Evolutionary conservation across 805 yeast genomes (phyloP).

Genomic region (Candida oleophila): DNA sequence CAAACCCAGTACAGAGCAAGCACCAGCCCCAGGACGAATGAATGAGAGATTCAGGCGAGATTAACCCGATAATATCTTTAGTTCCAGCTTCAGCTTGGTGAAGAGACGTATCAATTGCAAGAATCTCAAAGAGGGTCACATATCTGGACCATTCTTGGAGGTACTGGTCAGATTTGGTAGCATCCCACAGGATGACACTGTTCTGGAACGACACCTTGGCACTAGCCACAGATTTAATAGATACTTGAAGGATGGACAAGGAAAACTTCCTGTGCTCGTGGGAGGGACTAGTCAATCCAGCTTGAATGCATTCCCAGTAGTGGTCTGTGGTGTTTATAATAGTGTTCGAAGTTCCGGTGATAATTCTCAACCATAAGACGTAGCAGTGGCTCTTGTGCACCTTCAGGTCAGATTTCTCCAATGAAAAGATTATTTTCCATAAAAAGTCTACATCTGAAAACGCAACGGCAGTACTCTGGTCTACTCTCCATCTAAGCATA

Average conservation of each 20-base stretch:
- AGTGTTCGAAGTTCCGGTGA: conserved; percentile 21
- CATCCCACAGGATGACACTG: conserved; percentile 46
- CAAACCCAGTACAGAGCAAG: conserved; percentile 72
- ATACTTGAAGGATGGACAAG: conserved; percentile 60
- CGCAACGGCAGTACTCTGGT: conserved; percentile 19
- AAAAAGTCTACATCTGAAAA: conserved; percentile 19
- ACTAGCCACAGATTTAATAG: conserved; percentile 48
- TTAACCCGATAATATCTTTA: conserved; percentile 55
- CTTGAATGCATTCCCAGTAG: conserved; percentile 56
- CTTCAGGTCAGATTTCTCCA: conserved; percentile 26
- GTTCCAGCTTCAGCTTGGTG: conserved; percentile 83
- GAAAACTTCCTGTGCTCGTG: conserved; percentile 73
- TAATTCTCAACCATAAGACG: conserved; percentile 52
- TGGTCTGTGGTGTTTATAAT: conserved; percentile 20
- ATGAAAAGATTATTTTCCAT: conserved; percentile 47
- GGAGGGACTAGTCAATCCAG: conserved; percentile 50
- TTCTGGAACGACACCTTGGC: conserved; percentile 25
- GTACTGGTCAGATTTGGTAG: conserved; percentile 20
- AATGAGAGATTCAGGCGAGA: conserved; percentile 50
- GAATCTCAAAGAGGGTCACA: conserved; percentile 72
- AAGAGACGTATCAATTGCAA: conserved; percentile 80
- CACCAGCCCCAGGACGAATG: conserved; percentile 72
- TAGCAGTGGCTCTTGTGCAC: conserved; percentile 41
- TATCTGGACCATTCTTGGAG: conserved; percentile 68
- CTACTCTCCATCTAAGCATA: conserved; percentile 55